A percentile compares a stretch with the other conserved stretches of the same genome.
Evolutionary conservation across 305 asterid species (phyloP).

Genomic region (Fraxinus latifolia): DNA sequence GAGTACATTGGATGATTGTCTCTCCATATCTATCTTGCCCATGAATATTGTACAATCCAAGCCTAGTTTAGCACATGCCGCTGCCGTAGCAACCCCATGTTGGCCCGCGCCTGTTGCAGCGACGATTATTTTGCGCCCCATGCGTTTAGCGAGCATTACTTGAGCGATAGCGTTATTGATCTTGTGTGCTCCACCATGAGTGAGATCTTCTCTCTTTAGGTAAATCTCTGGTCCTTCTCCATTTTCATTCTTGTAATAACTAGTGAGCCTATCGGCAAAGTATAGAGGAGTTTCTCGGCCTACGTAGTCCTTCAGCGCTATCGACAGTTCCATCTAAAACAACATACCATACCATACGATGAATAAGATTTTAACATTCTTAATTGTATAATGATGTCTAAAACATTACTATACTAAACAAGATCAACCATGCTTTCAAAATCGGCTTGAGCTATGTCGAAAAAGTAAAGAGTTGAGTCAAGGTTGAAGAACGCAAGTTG

Average conservation of each 20-base stretch:
- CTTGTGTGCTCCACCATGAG: conserved; percentile 74
- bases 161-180: conserved; percentile 86
- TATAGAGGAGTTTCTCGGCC: conserved; percentile 87
- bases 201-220: conserved; percentile 74
- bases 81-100: background rate
- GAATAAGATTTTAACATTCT: background rate
- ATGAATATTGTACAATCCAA: conserved; percentile 57
- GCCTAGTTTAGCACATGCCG: conserved; percentile 55
- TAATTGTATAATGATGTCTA: background rate
- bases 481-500: background rate
- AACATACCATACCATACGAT: background rate
- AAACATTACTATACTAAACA: background rate
- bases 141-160: conserved; percentile 76
- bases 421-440: background rate
- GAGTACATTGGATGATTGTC: conserved; percentile 54
- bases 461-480: background rate
- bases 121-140: conserved; percentile 41
- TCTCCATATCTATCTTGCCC: conserved; percentile 54
- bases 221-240: conserved; percentile 72
- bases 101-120: conserved; percentile 76
- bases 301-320: conserved; percentile 55
- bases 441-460: background rate
- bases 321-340: conserved; percentile 49
- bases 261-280: conserved; percentile 59
- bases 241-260: conserved; percentile 42